Evolutionary conservation across 2,329 filamentous ascomycete genomes (phyloP), one percentile per base, ranked within the genome.

Genomic region (Acrodontium crateriforme): DNA sequence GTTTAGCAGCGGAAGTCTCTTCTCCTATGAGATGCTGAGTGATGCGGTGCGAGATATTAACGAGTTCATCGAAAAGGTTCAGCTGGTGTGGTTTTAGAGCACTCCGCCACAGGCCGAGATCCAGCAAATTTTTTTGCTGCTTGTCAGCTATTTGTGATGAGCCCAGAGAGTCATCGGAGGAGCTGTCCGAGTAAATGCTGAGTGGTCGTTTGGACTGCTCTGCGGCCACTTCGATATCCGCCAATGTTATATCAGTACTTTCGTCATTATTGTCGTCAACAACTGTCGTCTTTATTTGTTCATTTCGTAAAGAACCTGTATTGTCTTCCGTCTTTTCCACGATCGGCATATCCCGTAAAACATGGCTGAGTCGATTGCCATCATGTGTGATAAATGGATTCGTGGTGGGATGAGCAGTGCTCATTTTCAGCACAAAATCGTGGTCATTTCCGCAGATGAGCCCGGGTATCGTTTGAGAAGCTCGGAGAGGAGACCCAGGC

Each of bases 1-100:
- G 56, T 16, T 59, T 50, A 3, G 43, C 45, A 15, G 65, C 50
- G 1, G 56, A 57, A 3, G 50, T 52, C 38, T 65, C 63, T 24
- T 59, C 54, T n/a, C 58, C 52, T 6, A 63, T 49, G 11, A 70
- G 52, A 30, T 65, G 55, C 2, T 44, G 53, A 6, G 60, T 40
- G 7, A 69, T 51, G 11, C 49, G 49, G 47, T 65, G 38, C 3
- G 55, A 54, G 3, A 57, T 47, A n/a, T 47, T 47, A 13, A 55
- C 42, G 14, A 62, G 40, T 18, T 51, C 43, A 10, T 58, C 52
- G 20, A 53, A 47, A 5, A 62, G 33, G 19, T 45, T 42, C 16
- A 47, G 46, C 27, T 62, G 59, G 20, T 60, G 50, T 9, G 55
- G 47, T 19, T 50, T 36, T 1, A 62, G 45, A 9, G 42, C 46